These are phyloP conservation scores for Erodium texanum DNA, from an alignment of 441 rosid species.

Conservation along the genomic window DNA sequence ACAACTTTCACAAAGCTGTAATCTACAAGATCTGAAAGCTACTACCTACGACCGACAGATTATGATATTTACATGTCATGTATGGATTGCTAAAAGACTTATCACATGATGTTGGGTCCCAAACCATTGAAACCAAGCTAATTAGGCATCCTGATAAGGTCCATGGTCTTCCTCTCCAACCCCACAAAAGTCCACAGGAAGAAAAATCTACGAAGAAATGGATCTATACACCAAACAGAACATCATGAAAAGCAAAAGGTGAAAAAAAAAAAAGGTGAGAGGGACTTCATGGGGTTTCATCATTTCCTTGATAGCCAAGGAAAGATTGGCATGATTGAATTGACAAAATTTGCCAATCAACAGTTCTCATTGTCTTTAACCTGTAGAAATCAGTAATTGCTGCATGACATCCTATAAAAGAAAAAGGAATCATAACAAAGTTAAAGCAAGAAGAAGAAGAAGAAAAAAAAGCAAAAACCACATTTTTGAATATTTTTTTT, in stretches of 20 bases:
- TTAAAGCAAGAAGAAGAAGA: not conserved
- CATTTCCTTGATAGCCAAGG: constrained; percentile 34
- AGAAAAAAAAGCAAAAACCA: no score
- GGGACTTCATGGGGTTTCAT: constrained; percentile 15
- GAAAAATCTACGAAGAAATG: constrained; percentile 11
- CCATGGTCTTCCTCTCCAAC: not conserved
- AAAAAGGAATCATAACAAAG: not conserved
- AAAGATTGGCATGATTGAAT: not conserved
- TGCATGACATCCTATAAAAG: not conserved
- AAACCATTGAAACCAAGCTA: constrained; percentile 27
- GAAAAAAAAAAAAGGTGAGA: not conserved
- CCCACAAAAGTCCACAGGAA: constrained; percentile 21
- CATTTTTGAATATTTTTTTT: no score
- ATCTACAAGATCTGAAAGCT: constrained; percentile 20
- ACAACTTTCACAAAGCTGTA: not conserved
- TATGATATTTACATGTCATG: constrained; percentile 13
- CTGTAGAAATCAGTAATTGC: not conserved
- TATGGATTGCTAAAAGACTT: constrained; percentile 17
- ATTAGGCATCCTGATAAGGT: constrained; percentile 6
- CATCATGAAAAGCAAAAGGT: constrained; percentile 14
- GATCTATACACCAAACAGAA: constrained; percentile 22
- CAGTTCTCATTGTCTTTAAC: not conserved
- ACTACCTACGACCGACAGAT: constrained; percentile 29
- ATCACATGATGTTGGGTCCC: constrained; percentile 61
- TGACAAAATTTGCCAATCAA: not conserved